Conservation (phyloP, 495 filamentous ascomycete genomes). For the Recurvomyces mirabilis region DNA sequence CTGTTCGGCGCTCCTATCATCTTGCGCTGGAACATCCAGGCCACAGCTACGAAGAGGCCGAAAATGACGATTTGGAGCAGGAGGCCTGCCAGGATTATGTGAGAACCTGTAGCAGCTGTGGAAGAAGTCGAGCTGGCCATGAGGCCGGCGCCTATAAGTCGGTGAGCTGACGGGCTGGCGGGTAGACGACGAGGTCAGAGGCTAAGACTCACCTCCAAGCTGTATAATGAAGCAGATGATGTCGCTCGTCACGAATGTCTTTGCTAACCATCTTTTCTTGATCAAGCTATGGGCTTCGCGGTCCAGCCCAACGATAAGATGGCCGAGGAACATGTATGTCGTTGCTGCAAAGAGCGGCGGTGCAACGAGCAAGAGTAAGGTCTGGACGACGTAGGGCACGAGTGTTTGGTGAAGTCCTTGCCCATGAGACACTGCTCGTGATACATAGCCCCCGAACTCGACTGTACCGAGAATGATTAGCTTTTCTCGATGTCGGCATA, state of each 20-base stretch:
- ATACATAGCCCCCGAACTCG: background rate
- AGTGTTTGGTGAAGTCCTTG: background rate
- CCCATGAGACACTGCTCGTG: background rate
- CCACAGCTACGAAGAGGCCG: slow-evolving; percentile 33
- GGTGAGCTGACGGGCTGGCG: background rate
- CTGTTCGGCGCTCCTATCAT: background rate
- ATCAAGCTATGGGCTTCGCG: slow-evolving; percentile 35
- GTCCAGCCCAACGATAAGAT: slow-evolving; percentile 33
- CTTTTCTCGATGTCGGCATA: background rate
- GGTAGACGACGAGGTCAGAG: background rate
- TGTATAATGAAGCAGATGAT: slow-evolving; percentile 36
- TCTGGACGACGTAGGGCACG: slow-evolving; percentile 10
- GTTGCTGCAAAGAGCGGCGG: slow-evolving; percentile 34
- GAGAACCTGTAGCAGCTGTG: slow-evolving; percentile 6
- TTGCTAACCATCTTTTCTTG: slow-evolving; percentile 30
- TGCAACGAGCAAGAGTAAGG: slow-evolving; percentile 32
- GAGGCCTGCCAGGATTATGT: slow-evolving; percentile 33
- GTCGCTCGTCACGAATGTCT: slow-evolving; percentile 37
- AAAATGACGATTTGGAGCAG: slow-evolving; percentile 36
- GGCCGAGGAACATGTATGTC: slow-evolving; percentile 36
- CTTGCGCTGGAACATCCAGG: slow-evolving; percentile 32
- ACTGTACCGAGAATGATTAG: background rate
- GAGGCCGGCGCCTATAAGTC: slow-evolving; percentile 29
- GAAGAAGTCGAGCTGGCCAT: slow-evolving; percentile 29
- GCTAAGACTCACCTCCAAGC: slow-evolving; percentile 16